Evolutionary conservation across 2,329 filamentous ascomycete genomes (phyloP).

Genomic region (Paecilomyces variotii): DNA sequence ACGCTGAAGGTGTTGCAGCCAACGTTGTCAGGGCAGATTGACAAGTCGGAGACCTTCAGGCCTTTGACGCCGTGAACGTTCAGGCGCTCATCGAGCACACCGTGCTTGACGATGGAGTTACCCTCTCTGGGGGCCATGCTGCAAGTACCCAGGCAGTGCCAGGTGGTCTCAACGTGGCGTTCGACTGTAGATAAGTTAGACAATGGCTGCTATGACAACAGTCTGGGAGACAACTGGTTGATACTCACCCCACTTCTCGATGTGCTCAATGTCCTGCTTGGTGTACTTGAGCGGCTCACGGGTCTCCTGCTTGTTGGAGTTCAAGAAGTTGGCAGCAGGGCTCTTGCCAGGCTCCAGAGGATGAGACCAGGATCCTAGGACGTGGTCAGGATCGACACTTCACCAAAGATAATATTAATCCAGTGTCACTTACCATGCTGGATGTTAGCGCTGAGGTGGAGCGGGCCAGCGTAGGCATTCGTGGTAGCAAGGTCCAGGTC

Average conservation of each 20-base stretch:
- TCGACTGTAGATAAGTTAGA: slow-evolving; percentile 45
- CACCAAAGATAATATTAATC: too few species aligned
- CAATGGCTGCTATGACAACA: background rate
- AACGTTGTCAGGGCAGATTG: slow-evolving; percentile 71
- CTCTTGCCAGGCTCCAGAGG: slow-evolving; percentile 50
- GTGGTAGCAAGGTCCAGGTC: slow-evolving; percentile 71
- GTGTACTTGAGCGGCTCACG: slow-evolving; percentile 60
- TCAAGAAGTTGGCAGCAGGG: slow-evolving; percentile 46
- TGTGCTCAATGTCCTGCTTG: slow-evolving; percentile 44
- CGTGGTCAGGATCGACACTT: background rate
- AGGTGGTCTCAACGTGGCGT: slow-evolving; percentile 68
- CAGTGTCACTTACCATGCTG: slow-evolving; percentile 50
- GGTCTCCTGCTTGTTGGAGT: slow-evolving; percentile 54
- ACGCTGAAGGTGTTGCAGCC: slow-evolving; percentile 56
- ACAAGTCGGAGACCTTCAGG: slow-evolving; percentile 68
- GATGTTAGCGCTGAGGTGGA: slow-evolving; percentile 63
- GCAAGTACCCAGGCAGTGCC: slow-evolving; percentile 62
- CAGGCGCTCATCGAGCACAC: slow-evolving; percentile 64
- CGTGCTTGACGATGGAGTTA: slow-evolving; percentile 70
- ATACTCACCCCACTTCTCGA: slow-evolving; percentile 53
- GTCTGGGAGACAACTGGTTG: slow-evolving; percentile 2
- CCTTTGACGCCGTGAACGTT: slow-evolving; percentile 71
- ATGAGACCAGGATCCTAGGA: slow-evolving; percentile 51
- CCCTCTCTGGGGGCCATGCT: slow-evolving; percentile 70
- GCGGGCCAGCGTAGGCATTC: slow-evolving; percentile 64